These are phyloP conservation scores for Corinectria fuckeliana DNA, from an alignment of 2,329 filamentous ascomycete genomes.

Conservation along the genomic window DNA sequence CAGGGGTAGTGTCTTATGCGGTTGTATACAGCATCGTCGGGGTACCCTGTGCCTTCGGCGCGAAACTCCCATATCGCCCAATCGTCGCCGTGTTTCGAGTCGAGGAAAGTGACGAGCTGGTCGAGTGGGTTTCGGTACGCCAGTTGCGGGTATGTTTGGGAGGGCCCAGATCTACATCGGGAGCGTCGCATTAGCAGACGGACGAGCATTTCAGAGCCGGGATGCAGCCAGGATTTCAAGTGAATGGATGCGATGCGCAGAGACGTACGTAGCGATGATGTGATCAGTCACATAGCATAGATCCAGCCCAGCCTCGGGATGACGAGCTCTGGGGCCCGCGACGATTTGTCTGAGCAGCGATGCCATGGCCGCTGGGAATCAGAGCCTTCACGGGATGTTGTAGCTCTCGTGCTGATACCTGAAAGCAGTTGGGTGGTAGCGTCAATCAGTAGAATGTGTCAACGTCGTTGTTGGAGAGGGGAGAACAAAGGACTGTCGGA, in stretches of 20 bases:
- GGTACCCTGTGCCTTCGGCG: slow-evolving; percentile 94
- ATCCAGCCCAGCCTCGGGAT: slow-evolving; percentile 88
- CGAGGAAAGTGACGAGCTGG: slow-evolving; percentile 84
- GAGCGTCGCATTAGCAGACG: slow-evolving; percentile 19
- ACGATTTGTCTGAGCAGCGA: slow-evolving; percentile 90
- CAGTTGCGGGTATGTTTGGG: slow-evolving; percentile 85
- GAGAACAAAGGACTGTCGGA: slow-evolving; percentile 1
- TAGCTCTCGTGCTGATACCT: not conserved
- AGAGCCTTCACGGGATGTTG: not conserved
- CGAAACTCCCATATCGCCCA: slow-evolving; percentile 99
- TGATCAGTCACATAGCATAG: slow-evolving; percentile 94
- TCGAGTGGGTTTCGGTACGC: slow-evolving; percentile 95
- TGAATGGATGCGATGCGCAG: not conserved
- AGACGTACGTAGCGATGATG: slow-evolving; percentile 66
- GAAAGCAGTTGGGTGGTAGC: not conserved
- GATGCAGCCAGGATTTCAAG: not conserved
- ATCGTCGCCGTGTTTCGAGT: slow-evolving; percentile 78
- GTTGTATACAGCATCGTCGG: slow-evolving; percentile 85
- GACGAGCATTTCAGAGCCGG: not conserved
- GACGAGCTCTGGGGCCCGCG: slow-evolving; percentile 81
- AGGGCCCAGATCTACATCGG: slow-evolving; percentile 79
- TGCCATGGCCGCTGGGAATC: slow-evolving; percentile 56
- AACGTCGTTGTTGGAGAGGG: not conserved
- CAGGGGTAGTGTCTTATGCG: slow-evolving; percentile 92
- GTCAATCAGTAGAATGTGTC: not conserved